Evolutionary conservation across 192 early-diverging fungal species (phyloP), one percentile per base, ranked within the genome.

Genomic region (Podila epicladia): DNA sequence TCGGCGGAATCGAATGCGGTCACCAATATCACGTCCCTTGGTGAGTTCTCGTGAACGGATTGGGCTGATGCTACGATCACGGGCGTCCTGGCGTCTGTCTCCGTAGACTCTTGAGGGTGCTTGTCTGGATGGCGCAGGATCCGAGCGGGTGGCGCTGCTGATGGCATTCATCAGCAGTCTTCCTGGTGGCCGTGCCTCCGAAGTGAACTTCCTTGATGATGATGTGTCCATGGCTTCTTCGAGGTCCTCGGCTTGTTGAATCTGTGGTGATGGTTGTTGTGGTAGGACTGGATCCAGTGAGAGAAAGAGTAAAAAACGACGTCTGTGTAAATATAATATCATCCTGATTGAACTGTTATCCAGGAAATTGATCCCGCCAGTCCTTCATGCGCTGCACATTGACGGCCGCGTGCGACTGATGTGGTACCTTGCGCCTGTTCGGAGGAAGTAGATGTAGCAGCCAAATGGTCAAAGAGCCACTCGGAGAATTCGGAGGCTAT

Each of bases 91-190:
- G n/a, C 53, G 58, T 57, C 31, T 80, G 35, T 62, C 41, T 48
- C 64, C 77, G 17, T 73, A 73, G 49, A 80, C 67, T 60, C 70
- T 72, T 45, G 71, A 53, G 22, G 77, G 71, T 50, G 77, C 67
- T 32, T 72, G 69, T 38, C 77, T 24, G 2, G 65, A 7, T 58
- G 64, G 26, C 3, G 58, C 51, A 32, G 35, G 24, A 2, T 73
- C 77, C 9, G 71, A n/a, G 31, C 77, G 33, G 0, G 71, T 80
- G 11, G 77, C 77, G 17, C 58, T 60, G 26, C 62, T 80, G 62
- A 80, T 72, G 4, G 77, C 77, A 11, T 26, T 80, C 77, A 64
- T 59, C 28, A 80, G 49, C 24, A 80, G 55, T n/a, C 77, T 63
- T 28, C 68, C 53, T 0, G 74, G 5, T 71, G 69, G n/a, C 17